These are phyloP conservation scores for Triticum monococcum DNA, from an alignment of 176 grass and related monocot genomes.

Conservation along the genomic window DNA sequence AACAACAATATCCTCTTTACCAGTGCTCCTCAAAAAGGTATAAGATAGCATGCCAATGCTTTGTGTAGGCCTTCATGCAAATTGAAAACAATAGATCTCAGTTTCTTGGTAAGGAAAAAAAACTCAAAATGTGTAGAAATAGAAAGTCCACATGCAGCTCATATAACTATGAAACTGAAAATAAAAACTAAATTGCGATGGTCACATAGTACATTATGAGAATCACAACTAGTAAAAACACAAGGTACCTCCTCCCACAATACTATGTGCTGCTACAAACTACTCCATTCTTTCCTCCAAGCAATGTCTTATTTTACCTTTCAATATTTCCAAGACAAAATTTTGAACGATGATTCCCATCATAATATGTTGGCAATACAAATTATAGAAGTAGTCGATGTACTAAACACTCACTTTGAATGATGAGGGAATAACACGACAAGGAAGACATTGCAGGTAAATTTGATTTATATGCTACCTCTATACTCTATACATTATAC, in stretches of 20 bases:
- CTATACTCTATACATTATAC: neutral
- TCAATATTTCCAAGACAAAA: neutral
- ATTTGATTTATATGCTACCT: neutral
- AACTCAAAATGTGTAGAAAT: slow-evolving; percentile 6
- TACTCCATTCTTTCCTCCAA: slow-evolving; percentile 5
- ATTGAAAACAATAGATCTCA: slow-evolving; percentile 17
- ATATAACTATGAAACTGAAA: neutral
- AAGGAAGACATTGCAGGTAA: neutral
- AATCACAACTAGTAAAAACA: neutral
- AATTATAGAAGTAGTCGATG: neutral
- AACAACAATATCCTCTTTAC: slow-evolving; percentile 95
- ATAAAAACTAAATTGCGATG: neutral
- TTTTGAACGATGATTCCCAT: neutral
- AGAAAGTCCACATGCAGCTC: neutral
- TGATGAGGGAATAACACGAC: neutral
- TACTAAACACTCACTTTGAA: neutral
- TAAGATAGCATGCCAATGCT: slow-evolving; percentile 98
- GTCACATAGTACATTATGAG: neutral
- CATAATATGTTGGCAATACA: neutral
- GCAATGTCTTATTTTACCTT: neutral
- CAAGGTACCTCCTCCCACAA: neutral
- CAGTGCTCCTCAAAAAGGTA: slow-evolving; percentile 81
- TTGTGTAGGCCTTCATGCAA: slow-evolving; percentile 69
- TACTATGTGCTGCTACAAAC: neutral
- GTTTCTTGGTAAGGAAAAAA: slow-evolving; percentile 31